Base-by-base conservation (phyloP, 768 basidiomycete genomes). In the Clitopilus hobsonii region DNA sequence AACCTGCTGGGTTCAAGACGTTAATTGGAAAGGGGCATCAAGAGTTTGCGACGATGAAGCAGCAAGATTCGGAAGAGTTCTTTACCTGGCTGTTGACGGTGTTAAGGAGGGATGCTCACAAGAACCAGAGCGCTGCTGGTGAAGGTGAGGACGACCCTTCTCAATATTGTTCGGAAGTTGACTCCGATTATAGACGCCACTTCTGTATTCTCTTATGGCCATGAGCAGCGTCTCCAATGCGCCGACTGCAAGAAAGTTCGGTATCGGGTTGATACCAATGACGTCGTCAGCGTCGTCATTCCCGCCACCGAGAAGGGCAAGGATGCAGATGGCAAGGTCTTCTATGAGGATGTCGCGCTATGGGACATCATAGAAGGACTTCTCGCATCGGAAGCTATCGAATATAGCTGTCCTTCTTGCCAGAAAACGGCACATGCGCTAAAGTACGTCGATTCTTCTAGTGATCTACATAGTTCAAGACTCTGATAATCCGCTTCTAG, bases 1-100 rank as follows among this genome's bases (percentile, higher is more conserved):
- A 82, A 38, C 97, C 96, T 0, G 75, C 76, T 1, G 83, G 83
- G 58, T 93, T 98, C 76, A 98, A 98, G 69, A 74, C 85, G 4
- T 80, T 98, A 8, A 83, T 98, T 29, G 96, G 96, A 2, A 91
- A 89, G 60, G 94, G 92, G 1, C 97, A 98, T 63, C 82, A 82
- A 27, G 97, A 98, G 71, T 98, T 98, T 63, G 77, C 89, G 28
- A 98, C 95, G 48, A 98, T 98, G 95, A 80, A 83, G 52, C 96
- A 99, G 69, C 97, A 98, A 66, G 97, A 99, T 63, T 85, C 94
- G 5, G 94, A 96, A 64, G 96, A 98, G 70, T 98, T 98, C 73
- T 79, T 99, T 53, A 79, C 83, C 29, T 84, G 96, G 69, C 72
- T 98, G 1, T 63, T 98, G 52, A 86, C 84, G 4, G 76, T 82